Base-by-base conservation (phyloP, 192 early-diverging fungal genomes). In the Linnemannia exigua region DNA sequence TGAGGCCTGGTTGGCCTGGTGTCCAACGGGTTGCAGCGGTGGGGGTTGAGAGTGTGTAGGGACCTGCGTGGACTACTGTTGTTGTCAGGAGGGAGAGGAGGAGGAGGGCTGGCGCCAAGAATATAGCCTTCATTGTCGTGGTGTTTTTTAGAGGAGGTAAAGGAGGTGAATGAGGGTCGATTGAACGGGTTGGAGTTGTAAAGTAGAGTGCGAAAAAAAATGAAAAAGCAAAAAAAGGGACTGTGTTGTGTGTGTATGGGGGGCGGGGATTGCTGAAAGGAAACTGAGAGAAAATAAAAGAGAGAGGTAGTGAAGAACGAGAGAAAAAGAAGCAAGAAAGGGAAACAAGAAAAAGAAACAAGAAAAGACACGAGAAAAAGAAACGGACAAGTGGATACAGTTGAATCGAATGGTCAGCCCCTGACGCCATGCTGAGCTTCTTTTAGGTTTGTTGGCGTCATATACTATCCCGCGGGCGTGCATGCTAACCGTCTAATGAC, bases 21-120 rank as follows among this genome's bases (percentile, higher is more conserved):
- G 66, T 47, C 82, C 82, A 85, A 4, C 77, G 82, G 14, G 82
- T 79, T 0, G 77, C 82, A 2, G 52, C 71, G 7, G 77, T 85
- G 1, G 82, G 82, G 6, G 82, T 67, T 3, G 17, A 2, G 35
- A 79, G 38, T 1, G 82, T 79, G 58, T 85, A 85, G 1, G 35
- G 17, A 4, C 31, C 76, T 15, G 72, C 82, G 25, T 33, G 63
- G 14, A 33, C 36, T 8, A 36, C 37, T 14, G 72, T 47, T 19
- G 74, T 52, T 19, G 58, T 31, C 54, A 73, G 48, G 37, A 72
- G 22, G 22, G 44, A 41, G 58, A 80, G 70, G 37, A 73, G n/a
- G 61, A 74, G 15, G 72, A 80, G 48, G 9, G 37, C 47, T 12
- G 36, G 20, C 50, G 33, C 11, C 67, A 50, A 12, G 72, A 70